Base-by-base conservation (phyloP, 2,329 filamentous ascomycete species). In the Exophiala sp. region DNA sequence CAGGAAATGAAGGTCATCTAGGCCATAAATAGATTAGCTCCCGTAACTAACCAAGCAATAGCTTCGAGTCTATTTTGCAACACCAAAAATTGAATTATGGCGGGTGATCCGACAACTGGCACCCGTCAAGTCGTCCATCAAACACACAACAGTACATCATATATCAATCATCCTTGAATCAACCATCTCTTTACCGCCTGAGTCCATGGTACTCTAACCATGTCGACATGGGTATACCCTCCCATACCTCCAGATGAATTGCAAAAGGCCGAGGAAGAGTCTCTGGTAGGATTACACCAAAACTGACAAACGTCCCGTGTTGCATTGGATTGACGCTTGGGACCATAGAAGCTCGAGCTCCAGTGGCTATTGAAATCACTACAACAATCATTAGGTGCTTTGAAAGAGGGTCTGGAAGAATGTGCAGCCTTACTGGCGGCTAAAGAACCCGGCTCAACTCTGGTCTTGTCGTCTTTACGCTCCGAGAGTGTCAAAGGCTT, bases 401-500 rank as follows among this genome's bases (percentile, higher is more conserved):
- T 87, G 57, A 84, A 85, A 64, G 78, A 80, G 60, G 89, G 90
- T 55, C 82, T 97, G 2, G 85, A 94, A 68, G 91, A 96, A 72
- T 96, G 91, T 73, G 89, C 91, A 63, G 84, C 87, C 14, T 81
- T 97, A 20, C 83, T 99, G 29, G 87, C 90, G 6, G 91, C 92
- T 1, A 81, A 86, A 59, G 90, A 95, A 66, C 85, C 87, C 1
- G 91, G 91, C 7, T 91, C 86, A 64, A 99, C 92, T 1, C 82
- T 99, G 24, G 91, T 94, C 29, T 80, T 99, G 62, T 94, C 88
- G 58, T 95, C 91, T 11, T 81, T 87, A 52, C 83, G 91, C 52
- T 92, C 89, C 51, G 94, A 99, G 74, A 84, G 82, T 62, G 85
- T 97, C 59, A 99, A 99, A 71, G 94, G 94, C 14, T 89, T 90